Evolutionary conservation across 1,139 yeast species (phyloP), one percentile per base, ranked within the genome.

Genomic region (Candida sanyaensis): DNA sequence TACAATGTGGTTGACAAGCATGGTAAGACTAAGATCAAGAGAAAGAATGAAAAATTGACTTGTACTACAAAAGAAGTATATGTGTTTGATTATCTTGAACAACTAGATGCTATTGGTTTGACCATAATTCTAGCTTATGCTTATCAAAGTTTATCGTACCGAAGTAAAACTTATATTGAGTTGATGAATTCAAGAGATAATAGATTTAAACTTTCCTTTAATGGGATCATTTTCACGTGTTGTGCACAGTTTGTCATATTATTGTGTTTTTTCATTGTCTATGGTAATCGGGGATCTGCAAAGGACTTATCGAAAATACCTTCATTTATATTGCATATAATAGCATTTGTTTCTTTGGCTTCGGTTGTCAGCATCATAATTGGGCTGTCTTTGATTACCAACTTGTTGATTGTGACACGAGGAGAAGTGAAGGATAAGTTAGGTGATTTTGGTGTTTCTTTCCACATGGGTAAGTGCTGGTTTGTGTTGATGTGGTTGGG

Each of bases 121-220:
- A 61, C 66, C 12, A 67, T 76, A 32, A 73, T 81, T 6, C 58
- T 81, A 37, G 77, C 81, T 0, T 80, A 80, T 55, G 82, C 84
- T 5, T 68, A 62, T 50, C 58, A 68, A 47, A 47, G 60, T 7
- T 10, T 29, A 10, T 29, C 42, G 1, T 42, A 55, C 1, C 33
- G 17, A 23, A 52, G 55, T 26, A 53, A 43, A 53, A 63, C 54
- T 8, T 69, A 71, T 52, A 37, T 53, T 1, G n/a, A 48, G 1
- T 41, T 47, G 3, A 62, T 71, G 11, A 30, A 47, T 1, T 4
- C 30, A 1, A 58, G 78, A 32, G 49, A 49, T 31, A 23, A 43
- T 1, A 44, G 53, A 27, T 52, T 49, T 28, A 30, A 39, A 21
- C 41, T 52, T 24, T 51, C 51, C 3, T 32, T 45, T 2, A 48